Evolutionary conservation across 345 rosid genomes (phyloP).

Genomic region (Eucalyptus virginea): DNA sequence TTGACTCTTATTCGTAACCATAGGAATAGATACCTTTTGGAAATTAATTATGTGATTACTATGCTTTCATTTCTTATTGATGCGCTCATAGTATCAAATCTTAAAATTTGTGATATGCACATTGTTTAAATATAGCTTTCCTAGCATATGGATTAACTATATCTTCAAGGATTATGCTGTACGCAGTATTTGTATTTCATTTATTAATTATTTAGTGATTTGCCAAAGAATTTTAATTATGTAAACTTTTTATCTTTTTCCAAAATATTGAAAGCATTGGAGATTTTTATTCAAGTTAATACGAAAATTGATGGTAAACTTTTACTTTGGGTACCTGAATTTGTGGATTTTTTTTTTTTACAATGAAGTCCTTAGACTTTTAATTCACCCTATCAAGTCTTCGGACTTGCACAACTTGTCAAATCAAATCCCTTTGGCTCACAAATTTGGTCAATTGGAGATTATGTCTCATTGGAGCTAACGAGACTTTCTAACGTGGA

Average conservation of each 20-base stretch:
- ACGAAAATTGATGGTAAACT: not conserved
- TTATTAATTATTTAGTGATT: not conserved
- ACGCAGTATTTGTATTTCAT: not conserved
- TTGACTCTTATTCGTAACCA: not conserved
- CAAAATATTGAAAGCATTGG: not conserved
- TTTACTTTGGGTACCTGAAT: not conserved
- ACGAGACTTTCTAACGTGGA: not conserved
- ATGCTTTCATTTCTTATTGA: not conserved
- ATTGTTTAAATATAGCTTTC: not conserved
- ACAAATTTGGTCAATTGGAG: not conserved
- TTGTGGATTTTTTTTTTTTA: not conserved
- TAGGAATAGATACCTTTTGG: not conserved
- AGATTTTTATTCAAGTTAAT: too few relatives aligned
- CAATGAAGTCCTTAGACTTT: not conserved
- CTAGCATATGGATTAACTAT: not conserved
- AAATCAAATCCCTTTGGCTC: not conserved
- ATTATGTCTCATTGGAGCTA: not conserved
- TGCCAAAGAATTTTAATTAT: not conserved
- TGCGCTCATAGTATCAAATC: not conserved
- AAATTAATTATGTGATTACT: not conserved
- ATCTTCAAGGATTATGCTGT: not conserved
- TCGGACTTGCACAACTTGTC: not conserved
- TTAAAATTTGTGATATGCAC: not conserved
- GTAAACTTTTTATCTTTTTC: too few relatives aligned
- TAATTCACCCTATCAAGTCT: not conserved